Evolutionary conservation across 2,329 filamentous ascomycete species (phyloP).

Genomic region (Fusarium citri): DNA sequence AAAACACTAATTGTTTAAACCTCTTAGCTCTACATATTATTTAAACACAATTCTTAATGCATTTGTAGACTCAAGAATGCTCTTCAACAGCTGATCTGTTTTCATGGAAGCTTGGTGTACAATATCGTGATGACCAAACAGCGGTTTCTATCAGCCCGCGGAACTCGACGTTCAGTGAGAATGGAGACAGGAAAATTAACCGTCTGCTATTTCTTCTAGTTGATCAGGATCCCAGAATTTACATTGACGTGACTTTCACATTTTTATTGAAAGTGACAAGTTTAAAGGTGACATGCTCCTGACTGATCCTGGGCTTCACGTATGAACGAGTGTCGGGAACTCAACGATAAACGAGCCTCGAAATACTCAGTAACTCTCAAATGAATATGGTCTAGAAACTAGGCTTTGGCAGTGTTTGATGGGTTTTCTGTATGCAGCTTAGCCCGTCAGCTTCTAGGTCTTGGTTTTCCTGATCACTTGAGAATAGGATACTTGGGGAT

Average conservation of each 20-base stretch:
- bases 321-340: neutral
- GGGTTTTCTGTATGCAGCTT: neutral
- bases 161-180: no score
- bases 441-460: neutral
- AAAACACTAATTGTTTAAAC: neutral
- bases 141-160: no score
- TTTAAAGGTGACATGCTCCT: neutral
- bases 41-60: neutral
- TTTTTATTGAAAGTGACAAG: neutral
- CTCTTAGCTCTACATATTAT: neutral
- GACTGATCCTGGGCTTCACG: neutral
- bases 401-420: neutral
- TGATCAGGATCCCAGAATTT: no score
- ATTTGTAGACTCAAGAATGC: neutral
- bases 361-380: neutral
- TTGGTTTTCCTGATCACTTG: neutral
- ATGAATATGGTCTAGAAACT: neutral
- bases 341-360: neutral
- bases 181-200: neutral
- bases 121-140: no score
- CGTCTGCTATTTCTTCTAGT: neutral
- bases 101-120: no score
- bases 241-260: no score
- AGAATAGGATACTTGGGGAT: constrained; percentile 7
- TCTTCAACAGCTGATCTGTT: no score